A percentile compares a stretch with the other conserved stretches of the same genome.
phyloP scores from a whole-genome alignment of 1,284 basidiomycete genomes.

The Malassezia cuniculi region DNA sequence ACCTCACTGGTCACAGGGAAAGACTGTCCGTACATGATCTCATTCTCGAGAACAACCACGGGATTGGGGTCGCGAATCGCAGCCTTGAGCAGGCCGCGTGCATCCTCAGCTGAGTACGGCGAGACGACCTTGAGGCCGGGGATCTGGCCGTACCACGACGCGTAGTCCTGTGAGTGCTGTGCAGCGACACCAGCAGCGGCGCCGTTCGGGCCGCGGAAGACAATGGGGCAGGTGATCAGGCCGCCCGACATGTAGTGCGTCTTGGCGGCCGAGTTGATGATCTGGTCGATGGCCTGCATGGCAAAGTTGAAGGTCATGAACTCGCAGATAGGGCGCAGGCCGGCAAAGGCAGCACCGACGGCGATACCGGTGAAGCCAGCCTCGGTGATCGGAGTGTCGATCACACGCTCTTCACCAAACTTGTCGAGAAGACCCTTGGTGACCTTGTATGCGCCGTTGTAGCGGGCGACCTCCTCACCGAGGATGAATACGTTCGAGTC shows the following conservation, averaged over 20 bases:
- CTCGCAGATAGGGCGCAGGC: conserved; percentile 93
- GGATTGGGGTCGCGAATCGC: conserved; percentile 98
- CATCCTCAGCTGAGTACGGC: conserved; percentile 94
- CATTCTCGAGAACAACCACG: conserved; percentile 96
- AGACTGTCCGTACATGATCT: conserved; percentile 91
- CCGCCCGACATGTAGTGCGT: conserved; percentile 99
- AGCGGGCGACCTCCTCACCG: conserved; percentile 96
- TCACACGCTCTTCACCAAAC: conserved; percentile 95
- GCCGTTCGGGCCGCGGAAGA: conserved; percentile 99
- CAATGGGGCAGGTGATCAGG: conserved; percentile 90
- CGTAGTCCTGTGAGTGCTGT: conserved; percentile 50
- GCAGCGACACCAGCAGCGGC: conserved; percentile 92
- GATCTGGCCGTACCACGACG: conserved; percentile 76
- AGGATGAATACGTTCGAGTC: conserved; percentile 91
- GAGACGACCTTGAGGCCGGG: conserved; percentile 96
- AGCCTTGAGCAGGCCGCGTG: conserved; percentile 90
- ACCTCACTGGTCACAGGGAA: conserved; percentile 93
- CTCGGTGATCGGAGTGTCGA: conserved; percentile 81
- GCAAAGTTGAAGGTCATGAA: conserved; percentile 76
- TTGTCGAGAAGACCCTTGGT: conserved; percentile 85
- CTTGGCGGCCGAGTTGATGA: conserved; percentile 99
- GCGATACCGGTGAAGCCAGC: conserved; percentile 97
- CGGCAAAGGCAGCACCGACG: conserved; percentile 82
- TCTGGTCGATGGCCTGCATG: conserved; percentile 84
- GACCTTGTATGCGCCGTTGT: conserved; percentile 17